Evolutionary conservation across 306 rosid genomes (phyloP), one percentile per base, ranked within the genome.

Genomic region (Acacia crassicarpa): DNA sequence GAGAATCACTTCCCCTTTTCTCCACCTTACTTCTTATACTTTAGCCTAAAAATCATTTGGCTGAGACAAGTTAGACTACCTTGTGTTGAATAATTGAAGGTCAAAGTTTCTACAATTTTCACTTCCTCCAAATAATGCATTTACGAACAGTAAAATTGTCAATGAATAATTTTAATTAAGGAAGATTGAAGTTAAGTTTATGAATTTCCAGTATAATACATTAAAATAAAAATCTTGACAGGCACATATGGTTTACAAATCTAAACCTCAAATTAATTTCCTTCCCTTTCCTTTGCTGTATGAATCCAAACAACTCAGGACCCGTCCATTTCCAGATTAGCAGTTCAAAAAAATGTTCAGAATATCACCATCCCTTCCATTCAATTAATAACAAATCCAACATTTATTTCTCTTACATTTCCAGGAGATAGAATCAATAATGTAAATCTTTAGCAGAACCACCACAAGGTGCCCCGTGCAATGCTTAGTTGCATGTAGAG

Each of bases 401-500:
- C 51, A 69, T 69, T 20, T 48, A 46, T 69, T n/a, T 40, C 74
- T 41, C 6, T 20, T 2, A 56, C 25, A 56, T 56, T 56, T 56
- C 27, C 13, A 20, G 62, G 62, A 5, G 25, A 5, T 17, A 41
- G 14, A 4, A 38, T n/a, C 48, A 40, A 22, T 19, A 67, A 9
- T 2, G 16, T 19, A 67, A 69, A 69, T 40, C 9, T 20, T n/a
- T n/a, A 69, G 51, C 27, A 10, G 17, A 40, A 69, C 53, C 51
- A 69, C 74, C 53, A 69, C 32, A 25, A 41, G 4, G 16, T 69
- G 19, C 51, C 51, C 51, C 74, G 13, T 8, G 19, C 74, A 40
- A 69, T 32, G 77, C 68, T 66, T 73, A 73, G 82, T 4, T 76
- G 70, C 66, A 56, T 25, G 61, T 22, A 77, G 40, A 77, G 23